phyloP scores from a whole-genome alignment of 2,329 filamentous ascomycete species.

The Claviceps spartinae region DNA sequence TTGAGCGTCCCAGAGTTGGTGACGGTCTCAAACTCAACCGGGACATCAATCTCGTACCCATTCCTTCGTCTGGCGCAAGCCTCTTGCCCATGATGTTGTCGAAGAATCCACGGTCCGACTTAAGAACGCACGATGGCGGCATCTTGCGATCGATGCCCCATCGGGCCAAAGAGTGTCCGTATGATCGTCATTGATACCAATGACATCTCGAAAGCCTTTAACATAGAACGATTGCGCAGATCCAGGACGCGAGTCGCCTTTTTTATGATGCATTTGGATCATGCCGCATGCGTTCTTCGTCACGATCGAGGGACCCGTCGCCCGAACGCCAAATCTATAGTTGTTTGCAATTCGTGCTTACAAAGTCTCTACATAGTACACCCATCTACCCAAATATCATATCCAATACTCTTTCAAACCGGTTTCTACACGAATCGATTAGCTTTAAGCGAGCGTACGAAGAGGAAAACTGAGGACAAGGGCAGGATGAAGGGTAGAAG shows the following conservation, averaged over 20 bases:
- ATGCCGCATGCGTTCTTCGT: no score
- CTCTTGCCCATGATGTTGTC: slow-evolving; percentile 79
- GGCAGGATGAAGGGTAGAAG: neutral
- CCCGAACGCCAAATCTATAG: neutral
- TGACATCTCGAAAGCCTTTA: no score
- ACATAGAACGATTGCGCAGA: no score
- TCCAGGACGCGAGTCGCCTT: no score
- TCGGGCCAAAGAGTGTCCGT: no score
- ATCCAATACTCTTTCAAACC: slow-evolving; percentile 12
- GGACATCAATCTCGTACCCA: slow-evolving; percentile 71
- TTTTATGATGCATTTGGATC: no score
- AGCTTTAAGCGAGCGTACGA: neutral
- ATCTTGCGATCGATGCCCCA: slow-evolving; percentile 36
- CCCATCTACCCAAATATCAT: slow-evolving; percentile 8
- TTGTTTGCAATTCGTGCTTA: neutral
- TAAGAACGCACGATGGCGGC: slow-evolving; percentile 56
- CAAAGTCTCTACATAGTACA: neutral
- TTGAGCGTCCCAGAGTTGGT: no score
- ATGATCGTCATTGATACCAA: no score
- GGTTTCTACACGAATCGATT: slow-evolving; percentile 3
- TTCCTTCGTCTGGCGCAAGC: slow-evolving; percentile 58
- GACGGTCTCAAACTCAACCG: slow-evolving; percentile 43
- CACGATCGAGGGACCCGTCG: neutral
- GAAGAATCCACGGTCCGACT: slow-evolving; percentile 63
- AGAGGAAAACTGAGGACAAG: no score